Evolutionary conservation across 1,284 basidiomycete genomes (phyloP), one percentile per base, ranked within the genome.

Genomic region (Ceratobasidium sp.): DNA sequence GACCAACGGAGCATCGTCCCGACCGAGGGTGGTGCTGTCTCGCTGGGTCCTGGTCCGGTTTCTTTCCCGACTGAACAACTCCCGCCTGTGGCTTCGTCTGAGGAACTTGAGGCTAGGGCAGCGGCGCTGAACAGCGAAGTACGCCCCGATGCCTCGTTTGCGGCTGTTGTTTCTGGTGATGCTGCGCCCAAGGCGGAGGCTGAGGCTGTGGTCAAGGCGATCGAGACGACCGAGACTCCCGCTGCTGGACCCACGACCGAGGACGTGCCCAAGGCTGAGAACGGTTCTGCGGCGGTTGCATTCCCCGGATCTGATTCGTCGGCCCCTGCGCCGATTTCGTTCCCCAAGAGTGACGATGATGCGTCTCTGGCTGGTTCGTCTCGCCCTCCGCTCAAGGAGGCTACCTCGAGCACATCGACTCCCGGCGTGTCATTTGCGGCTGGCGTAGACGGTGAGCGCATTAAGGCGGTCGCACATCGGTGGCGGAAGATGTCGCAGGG

Each of bases 261-360:
- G 30, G 30, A 3, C 30, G 30, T 33, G 30, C 30, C 30, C 40
- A 42, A 42, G 40, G 3, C 40, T 9, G 40, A 42, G 40, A 42
- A 42, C 7, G 54, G 33, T 33, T 18, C 58, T 18, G 58, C 21
- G 11, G n/a, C 21, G 21, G 58, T 23, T 44, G 36, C 58, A 18
- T 51, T 58, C 64, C 64, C 64, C n/a, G 25, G 6, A 12, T 18
- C 53, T 11, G 64, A 58, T 6, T 33, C 51, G 21, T 42, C 40
- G 9, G 16, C 40, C 3, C 36, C 64, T 21, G 25, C 36, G 2
- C 64, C 53, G 21, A 9, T 46, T 28, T 18, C 53, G 53, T 56
- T 69, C 64, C 64, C 64, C 64, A 69, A 69, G 64, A 23, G 38
- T 12, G 64, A 69, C 33, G 64, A 69, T 23, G 64, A 33, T 9